A percentile compares a stretch with the other conserved stretches of the same genome.
Evolutionary conservation across 1,284 basidiomycete species (phyloP).

Genomic region (Trichosporon sp.): DNA sequence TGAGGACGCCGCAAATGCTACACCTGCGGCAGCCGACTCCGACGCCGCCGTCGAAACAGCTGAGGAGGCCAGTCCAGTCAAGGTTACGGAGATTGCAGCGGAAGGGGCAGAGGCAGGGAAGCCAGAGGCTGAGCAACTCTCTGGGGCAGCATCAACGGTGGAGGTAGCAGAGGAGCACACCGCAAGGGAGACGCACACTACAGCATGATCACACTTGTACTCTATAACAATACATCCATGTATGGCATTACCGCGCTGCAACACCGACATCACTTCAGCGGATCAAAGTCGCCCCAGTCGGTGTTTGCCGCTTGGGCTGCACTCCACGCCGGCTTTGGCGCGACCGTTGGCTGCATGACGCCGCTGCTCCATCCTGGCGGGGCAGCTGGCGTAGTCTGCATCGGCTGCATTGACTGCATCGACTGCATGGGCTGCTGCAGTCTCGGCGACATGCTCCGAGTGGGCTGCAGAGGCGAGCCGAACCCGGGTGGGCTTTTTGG

Average conservation of each 20-base stretch:
- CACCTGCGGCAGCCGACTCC: too few species aligned
- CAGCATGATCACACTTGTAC: not conserved
- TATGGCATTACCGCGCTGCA: not conserved
- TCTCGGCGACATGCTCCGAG: not conserved
- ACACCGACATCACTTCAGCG: slow-evolving; percentile 30
- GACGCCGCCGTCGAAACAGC: too few species aligned
- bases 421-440: not conserved
- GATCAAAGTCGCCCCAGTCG: slow-evolving; percentile 48
- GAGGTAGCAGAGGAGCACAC: too few species aligned
- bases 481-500: slow-evolving; percentile 11
- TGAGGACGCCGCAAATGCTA: not conserved
- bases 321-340: slow-evolving; percentile 31
- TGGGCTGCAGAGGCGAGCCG: slow-evolving; percentile 10
- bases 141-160: too few species aligned
- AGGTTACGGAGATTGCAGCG: not conserved
- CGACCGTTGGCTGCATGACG: slow-evolving; percentile 40
- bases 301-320: slow-evolving; percentile 13
- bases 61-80: not conserved
- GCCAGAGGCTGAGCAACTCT: too few species aligned
- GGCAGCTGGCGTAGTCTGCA: slow-evolving; percentile 15
- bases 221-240: slow-evolving; percentile 3
- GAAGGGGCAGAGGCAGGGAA: not conserved
- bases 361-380: slow-evolving; percentile 41
- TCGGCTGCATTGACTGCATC: not conserved
- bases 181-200: not conserved